A percentile compares a stretch with the other conserved stretches of the same genome.
phyloP scores from a whole-genome alignment of 2,329 filamentous ascomycete species.

The Paecilomyces sp. region DNA sequence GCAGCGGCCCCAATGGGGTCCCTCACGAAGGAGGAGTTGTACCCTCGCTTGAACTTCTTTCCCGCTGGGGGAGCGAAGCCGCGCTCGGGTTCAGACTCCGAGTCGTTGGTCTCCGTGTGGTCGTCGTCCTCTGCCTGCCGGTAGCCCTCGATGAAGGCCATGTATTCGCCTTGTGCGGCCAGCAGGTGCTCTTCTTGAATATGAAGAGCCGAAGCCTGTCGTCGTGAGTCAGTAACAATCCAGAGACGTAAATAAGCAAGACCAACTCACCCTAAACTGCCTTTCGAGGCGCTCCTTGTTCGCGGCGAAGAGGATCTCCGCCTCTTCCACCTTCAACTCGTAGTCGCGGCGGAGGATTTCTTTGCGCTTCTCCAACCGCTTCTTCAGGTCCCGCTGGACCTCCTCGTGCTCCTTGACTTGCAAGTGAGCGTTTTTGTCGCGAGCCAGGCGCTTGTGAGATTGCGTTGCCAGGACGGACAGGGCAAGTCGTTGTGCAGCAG shows the following conservation, averaged over 20 bases:
- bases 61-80: constrained; percentile 15
- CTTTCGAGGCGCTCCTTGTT: constrained; percentile 26
- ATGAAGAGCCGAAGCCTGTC: constrained; percentile 18
- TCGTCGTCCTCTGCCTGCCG: constrained; percentile 35
- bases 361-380: constrained; percentile 18
- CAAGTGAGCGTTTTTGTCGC: constrained; percentile 34
- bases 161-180: constrained; percentile 33
- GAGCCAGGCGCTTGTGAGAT: constrained; percentile 29
- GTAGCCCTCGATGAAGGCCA: constrained; percentile 31
- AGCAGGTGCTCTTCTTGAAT: constrained; percentile 31
- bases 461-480: constrained; percentile 32
- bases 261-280: constrained; percentile 21
- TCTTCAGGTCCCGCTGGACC: constrained; percentile 24
- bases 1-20: constrained; percentile 25
- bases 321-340: constrained; percentile 22
- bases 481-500: constrained; percentile 32
- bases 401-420: constrained; percentile 32
- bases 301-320: constrained; percentile 20
- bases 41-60: constrained; percentile 24
- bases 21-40: constrained; percentile 27
- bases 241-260: neutral
- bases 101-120: constrained; percentile 29
- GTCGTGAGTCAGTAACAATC: constrained; percentile 2
- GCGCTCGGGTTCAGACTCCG: constrained; percentile 21
- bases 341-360: constrained; percentile 25